Base-by-base conservation (phyloP, 2,329 filamentous ascomycete genomes). In the Colletotrichum tabaci region DNA sequence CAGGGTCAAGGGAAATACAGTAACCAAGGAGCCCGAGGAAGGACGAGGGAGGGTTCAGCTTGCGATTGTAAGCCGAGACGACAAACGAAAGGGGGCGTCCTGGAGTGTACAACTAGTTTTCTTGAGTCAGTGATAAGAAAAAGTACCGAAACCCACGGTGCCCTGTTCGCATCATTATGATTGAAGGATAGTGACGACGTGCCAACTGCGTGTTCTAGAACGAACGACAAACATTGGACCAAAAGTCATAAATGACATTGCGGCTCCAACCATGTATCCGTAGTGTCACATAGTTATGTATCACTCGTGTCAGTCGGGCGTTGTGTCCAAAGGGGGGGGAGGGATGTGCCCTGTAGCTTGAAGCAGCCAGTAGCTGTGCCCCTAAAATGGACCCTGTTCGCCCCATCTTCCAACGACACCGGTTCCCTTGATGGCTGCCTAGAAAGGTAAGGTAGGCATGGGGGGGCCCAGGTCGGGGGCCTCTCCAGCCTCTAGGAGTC, bases 71-170 rank as follows among this genome's bases (percentile, higher is more conserved):
- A 40, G 56, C 68, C 44, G 68, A 62, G 58, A 61, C 55, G 68
- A 62, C 18, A 50, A 67, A 62, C 49, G 71, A 71, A 66, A 42
- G 55, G 60, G 46, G 58, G 46, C 58, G 40, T 53, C 38, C 46
- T 52, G 46, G 65, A 49, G 57, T 68, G 68, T 71, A 50, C 13
- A 44, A 64, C 38, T 71, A 68, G 65, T 68, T 68, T 71, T 68
- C 65, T 68, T 63, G 65, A 61, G 58, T 71, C 67, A 67, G 68
- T 55, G 46, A 58, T 30, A 42, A 40, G 35, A 38, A 38, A 38
- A 38, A 38, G 7, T 49, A 55, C 23, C 53, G 10, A 46, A 58
- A 46, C 23, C 3, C 46, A 55, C 46, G 49, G 38, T 57, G 57
- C 26, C 52, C 42, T 5, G n/a, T n/a, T 18, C 2, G 21, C 66